A percentile compares a stretch with the other conserved stretches of the same genome.
phyloP scores from a whole-genome alignment of 345 rosid species.

The Luvunga scandens region DNA sequence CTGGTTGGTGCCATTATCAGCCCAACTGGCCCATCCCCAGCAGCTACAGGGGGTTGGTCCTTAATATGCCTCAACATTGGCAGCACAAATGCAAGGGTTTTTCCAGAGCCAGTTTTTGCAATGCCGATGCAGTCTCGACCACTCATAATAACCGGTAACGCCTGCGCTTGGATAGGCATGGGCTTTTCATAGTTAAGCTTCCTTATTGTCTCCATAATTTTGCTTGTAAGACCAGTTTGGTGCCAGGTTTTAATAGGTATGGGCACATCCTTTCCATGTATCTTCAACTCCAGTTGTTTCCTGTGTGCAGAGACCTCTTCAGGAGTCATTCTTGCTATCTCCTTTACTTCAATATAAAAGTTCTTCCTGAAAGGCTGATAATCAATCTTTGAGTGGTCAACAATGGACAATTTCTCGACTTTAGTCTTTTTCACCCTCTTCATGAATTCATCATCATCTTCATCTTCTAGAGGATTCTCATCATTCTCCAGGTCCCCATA shows the following conservation, averaged over 20 bases:
- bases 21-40: constrained; percentile 96
- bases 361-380: constrained; percentile 76
- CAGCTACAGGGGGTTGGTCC: constrained; percentile 92
- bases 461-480: constrained; percentile 67
- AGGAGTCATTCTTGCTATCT: constrained; percentile 68
- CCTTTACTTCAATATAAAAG: constrained; percentile 90
- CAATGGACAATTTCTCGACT: constrained; percentile 83
- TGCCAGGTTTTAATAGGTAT: constrained; percentile 89
- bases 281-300: constrained; percentile 85
- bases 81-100: constrained; percentile 92
- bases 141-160: constrained; percentile 89
- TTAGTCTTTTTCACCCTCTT: constrained; percentile 99
- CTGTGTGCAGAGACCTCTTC: constrained; percentile 82
- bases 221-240: constrained; percentile 87
- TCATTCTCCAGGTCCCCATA: constrained; percentile 59
- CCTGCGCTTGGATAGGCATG: constrained; percentile 98
- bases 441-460: constrained; percentile 95
- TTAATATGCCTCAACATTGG: constrained; percentile 99
- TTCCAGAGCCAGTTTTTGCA: constrained; percentile 97
- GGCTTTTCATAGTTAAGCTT: constrained; percentile 88
- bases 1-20: constrained; percentile 99
- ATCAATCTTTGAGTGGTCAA: constrained; percentile 91
- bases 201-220: constrained; percentile 82
- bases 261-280: constrained; percentile 95
- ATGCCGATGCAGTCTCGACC: constrained; percentile 97